Base-by-base conservation (phyloP, 225 moss, liverwort and hornwort genomes). In the Antitrichia curtipendula region DNA sequence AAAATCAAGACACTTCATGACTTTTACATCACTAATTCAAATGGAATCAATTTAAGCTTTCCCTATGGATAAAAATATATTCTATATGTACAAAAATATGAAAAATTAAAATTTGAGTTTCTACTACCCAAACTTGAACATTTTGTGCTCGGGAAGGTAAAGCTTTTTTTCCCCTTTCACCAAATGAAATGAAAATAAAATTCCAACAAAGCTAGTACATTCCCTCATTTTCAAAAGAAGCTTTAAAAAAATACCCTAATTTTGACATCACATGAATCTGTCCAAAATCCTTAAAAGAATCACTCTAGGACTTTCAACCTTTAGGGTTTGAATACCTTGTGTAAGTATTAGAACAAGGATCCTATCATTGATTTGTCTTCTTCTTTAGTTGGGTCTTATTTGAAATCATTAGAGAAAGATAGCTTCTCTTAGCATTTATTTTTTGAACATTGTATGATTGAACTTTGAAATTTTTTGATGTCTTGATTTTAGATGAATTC, bases 101-200 rank as follows among this genome's bases (percentile, higher is more conserved):
- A 45, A 45, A 50, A 23, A 23, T 50, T 3, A 14, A 22, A 9
- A 3, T 53, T 75, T 36, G 9, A 23, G 1, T 22, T 14, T 75
- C 1, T 0, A 34, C 0, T 13, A 0, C 0, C 13, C 0, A 1
- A 2, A 21, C 2, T 22, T 2, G 0, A 75, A 0, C 13, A 52
- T 19, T 75, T 75, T 52, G 2, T 34, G 0, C 2, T 34, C 13
- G 9, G 1, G 3, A 52, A 0, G 52, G 32, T 1, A 14, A 14
- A 52, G 23, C 0, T 13, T 36, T 75, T 75, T 75, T 3, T 13
- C 3, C 3, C 0, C 52, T 5, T 34, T 2, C n/a, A 75, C 3
- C 2, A 52, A 34, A 75, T 75, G 14, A 53, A 52, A 36, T 23
- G 10, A 50, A 50, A 32, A 2, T 36, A 75, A 36, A 8, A 52